Percentiles rank a stretch among this genome's conserved stretches.
These are phyloP conservation scores for Saccharomycopsis hybrid DNA, from an alignment of 1,139 yeast genomes.

Conservation along the genomic window DNA sequence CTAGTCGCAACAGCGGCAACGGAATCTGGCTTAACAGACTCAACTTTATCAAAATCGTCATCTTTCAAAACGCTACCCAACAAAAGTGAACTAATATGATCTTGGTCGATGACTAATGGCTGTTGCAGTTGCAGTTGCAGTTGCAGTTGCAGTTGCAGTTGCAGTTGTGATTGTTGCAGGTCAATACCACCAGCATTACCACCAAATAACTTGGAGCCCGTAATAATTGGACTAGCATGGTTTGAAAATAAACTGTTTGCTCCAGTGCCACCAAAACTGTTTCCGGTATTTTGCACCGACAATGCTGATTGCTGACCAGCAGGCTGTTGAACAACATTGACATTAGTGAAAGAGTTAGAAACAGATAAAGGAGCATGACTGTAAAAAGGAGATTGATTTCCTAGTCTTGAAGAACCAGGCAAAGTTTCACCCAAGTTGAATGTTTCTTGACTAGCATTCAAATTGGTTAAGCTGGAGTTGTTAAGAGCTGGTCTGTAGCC, in stretches of 20 bases:
- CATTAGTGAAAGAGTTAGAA: constrained; percentile 3
- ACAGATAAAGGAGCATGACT: constrained; percentile 7
- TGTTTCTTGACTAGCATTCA: constrained; percentile 2
- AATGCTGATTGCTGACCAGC: background rate
- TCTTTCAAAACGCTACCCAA: constrained; percentile 30
- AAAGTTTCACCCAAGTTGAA: background rate
- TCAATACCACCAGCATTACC: too few species aligned
- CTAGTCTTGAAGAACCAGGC: constrained; percentile 7
- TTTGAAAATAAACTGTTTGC: background rate
- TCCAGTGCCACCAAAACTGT: background rate
- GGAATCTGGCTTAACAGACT: constrained; percentile 7
- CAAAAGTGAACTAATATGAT: constrained; percentile 35
- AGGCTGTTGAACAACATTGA: background rate
- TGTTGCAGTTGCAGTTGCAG: too few species aligned
- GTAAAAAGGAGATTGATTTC: constrained; percentile 23
- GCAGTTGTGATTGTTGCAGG: too few species aligned
- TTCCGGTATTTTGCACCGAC: constrained; percentile 3
- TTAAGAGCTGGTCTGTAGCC: background rate
- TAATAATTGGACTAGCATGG: background rate
- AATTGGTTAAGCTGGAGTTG: background rate
- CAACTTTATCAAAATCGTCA: constrained; percentile 10
- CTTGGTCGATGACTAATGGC: constrained; percentile 34
- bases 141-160: too few species aligned
- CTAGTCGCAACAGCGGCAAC: too few species aligned
- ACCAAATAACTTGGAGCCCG: background rate